Conservation (phyloP, 83 land plant species). For the Picea abies region DNA sequence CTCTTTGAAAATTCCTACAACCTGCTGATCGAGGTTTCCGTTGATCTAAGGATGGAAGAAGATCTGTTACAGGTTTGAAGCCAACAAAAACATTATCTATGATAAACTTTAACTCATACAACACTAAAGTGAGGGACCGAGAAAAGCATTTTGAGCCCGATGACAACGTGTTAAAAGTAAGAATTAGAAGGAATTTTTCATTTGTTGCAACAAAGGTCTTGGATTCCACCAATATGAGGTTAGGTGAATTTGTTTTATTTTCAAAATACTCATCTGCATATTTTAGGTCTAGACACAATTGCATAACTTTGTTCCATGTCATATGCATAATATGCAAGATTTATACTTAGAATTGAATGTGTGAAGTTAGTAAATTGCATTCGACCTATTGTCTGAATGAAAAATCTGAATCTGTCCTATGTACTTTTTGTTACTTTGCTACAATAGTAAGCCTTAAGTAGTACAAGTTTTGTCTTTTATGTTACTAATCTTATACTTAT, state of each 20-base stretch:
- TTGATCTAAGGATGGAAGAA: constrained; percentile 66
- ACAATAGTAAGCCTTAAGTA: too few relatives aligned
- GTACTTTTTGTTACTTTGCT: neutral
- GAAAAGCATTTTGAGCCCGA: constrained; percentile 87
- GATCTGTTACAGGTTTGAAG: constrained; percentile 58
- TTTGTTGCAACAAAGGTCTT: constrained; percentile 83
- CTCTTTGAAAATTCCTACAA: constrained; percentile 24
- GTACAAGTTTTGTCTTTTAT: too few relatives aligned
- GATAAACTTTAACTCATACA: constrained; percentile 78
- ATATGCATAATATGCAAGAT: neutral
- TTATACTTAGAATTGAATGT: neutral
- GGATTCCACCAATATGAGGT: constrained; percentile 82
- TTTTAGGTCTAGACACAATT: neutral
- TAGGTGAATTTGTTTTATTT: neutral
- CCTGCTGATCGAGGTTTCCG: constrained; percentile 77
- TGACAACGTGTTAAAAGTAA: constrained; percentile 73
- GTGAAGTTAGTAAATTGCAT: too few relatives aligned
- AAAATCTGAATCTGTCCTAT: neutral
- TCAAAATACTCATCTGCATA: neutral
- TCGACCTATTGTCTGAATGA: neutral
- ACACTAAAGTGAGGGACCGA: constrained; percentile 65
- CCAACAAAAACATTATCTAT: constrained; percentile 97
- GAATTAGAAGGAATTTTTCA: constrained; percentile 82
- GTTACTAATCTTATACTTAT: too few relatives aligned
- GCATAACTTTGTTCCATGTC: neutral